Evolutionary conservation across 768 basidiomycete genomes (phyloP), one percentile per base, ranked within the genome.

Genomic region (Amanita muscaria): DNA sequence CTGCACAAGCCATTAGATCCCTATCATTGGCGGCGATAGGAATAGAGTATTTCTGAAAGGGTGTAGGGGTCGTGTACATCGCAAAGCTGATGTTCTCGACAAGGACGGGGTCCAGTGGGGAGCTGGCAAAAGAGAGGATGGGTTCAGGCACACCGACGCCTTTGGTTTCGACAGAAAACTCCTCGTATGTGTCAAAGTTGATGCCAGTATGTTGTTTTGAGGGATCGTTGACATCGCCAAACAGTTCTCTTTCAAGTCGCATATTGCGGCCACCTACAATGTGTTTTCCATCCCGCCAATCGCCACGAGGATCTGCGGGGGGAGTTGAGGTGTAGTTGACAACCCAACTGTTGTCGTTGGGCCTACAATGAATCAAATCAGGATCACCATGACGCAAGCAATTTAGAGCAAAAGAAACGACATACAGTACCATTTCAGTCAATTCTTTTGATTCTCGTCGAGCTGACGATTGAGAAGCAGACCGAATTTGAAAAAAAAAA

Each of bases 141-240:
- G 96, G 92, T 32, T 98, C 94, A 49, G 96, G 96, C n/a, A 98
- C 94, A 55, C 85, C 88, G 49, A 82, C 81, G 54, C 96, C 96
- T 39, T 94, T 98, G 27, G 93, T 94, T 68, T 98, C 96, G 54
- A 99, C 93, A 51, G 96, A 96, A 59, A 99, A 98, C 62, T 98
- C 94, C 65, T 96, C 96, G 58, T 98, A 99, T 67, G 94, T 96
- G 70, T 99, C 96, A 60, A 99, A 99, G 70, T 99, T 99, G 70
- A 99, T 97, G 51, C 96, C 96, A 34, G 93, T 94, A 60, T 90
- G 83, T 63, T 96, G 86, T 60, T 88, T 88, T 48, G 79, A 80
- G 18, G 83, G 78, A 62, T 97, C 94, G 36, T 76, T 70, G 31
- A 75, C 73, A 51, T 94, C 92, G 44, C 96, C 96, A 56, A 84